Base-by-base conservation (phyloP, 306 rosid species). In the Vicia faba region DNA sequence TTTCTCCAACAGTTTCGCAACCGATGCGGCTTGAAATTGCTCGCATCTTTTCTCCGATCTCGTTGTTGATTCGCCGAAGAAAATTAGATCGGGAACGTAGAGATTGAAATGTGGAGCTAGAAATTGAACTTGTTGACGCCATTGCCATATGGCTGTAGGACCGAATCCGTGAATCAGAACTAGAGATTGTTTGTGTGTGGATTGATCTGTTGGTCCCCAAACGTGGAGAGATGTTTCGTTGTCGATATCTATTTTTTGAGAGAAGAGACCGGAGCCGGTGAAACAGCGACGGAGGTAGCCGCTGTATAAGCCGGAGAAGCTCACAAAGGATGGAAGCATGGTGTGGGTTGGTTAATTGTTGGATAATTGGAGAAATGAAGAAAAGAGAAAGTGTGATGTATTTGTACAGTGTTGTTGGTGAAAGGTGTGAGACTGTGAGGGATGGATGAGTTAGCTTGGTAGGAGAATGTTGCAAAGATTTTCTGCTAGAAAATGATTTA, bases 101-200 rank as follows among this genome's bases (percentile, higher is more conserved):
- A 93, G 40, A 80, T 93, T 64, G 86, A 80, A 88, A 33, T 76
- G 73, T 8, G 81, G 77, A 25, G 82, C 35, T 56, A 93, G 64
- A 84, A 81, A 86, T 33, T 84, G 83, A 14, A 84, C 98, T 50
- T 93, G 98, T 2, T 60, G 64, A 7, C 96, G 86, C 98, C 98
- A 93, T 74, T 93, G 98, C 96, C 96, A 93, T 0, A 79, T 25
- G 0, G 96, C 87, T 67, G 38, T 46, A 0, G 96, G 96, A 0
- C 96, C 98, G 58, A 89, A 93, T 5, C 98, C 98, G 72, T 93
- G 98, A 75, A 92, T 81, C 8, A 92, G 75, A 36, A 89, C 66
- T 1, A 92, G 64, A 0, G 84, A 66, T 1, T 88, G 83, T 11
- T 86, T 87, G 0, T 57, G 38, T 59, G 73, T 4, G 8, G 66